phyloP scores from a whole-genome alignment of 106 monocot species.

The Platanthera zijinensis region DNA sequence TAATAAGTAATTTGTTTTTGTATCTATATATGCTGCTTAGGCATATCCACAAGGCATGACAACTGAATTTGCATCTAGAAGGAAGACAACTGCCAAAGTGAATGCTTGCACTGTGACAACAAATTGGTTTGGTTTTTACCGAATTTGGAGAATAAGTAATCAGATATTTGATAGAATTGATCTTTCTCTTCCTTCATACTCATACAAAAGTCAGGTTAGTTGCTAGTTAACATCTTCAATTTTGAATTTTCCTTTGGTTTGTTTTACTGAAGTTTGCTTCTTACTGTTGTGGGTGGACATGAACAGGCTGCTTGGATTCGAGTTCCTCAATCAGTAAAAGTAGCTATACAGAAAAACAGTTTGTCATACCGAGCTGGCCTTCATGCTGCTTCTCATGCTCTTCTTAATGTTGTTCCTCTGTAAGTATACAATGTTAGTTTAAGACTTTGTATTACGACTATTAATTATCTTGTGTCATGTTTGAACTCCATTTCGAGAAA shows the following conservation, averaged over 20 bases:
- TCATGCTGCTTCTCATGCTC: conserved; percentile 95
- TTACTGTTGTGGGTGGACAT: neutral
- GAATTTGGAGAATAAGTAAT: conserved; percentile 62
- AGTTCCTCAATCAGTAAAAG: conserved; percentile 50
- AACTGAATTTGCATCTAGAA: conserved; percentile 20
- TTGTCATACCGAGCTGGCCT: conserved; percentile 66
- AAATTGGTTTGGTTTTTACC: conserved; percentile 87
- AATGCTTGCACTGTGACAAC: conserved; percentile 77
- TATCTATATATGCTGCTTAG: conserved; percentile 20
- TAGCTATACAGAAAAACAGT: conserved; percentile 36
- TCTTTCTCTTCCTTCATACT: conserved; percentile 71
- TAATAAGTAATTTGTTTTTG: neutral
- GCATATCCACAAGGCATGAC: conserved; percentile 39
- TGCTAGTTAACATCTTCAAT: neutral
- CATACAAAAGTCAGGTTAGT: conserved; percentile 69
- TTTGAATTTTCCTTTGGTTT: neutral
- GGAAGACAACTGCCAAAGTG: conserved; percentile 52
- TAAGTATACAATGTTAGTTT: conserved; percentile 23
- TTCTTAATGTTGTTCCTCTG: conserved; percentile 83
- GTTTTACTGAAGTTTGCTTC: neutral
- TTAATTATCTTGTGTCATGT: neutral
- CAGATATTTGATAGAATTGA: conserved; percentile 66
- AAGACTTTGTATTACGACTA: neutral
- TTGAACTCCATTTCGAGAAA: neutral
- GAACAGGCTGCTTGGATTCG: conserved; percentile 77